Conservation (phyloP, 179 eudicot species). For the Nepenthes alata region DNA sequence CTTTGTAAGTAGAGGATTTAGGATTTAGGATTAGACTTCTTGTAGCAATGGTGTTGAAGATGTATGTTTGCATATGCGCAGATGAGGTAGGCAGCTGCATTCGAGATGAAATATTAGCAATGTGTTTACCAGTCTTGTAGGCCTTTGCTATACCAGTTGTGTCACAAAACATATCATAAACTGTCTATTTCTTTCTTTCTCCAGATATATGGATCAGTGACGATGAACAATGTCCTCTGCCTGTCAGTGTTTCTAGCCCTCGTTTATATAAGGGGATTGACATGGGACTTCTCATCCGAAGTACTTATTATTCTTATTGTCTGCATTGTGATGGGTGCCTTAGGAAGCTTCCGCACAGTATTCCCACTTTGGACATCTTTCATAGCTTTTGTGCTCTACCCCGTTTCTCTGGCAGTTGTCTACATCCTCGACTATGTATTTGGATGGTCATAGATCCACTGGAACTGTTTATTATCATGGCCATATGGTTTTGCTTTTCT, state of each 20-base stretch:
- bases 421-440: conserved; percentile 65
- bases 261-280: conserved; percentile 67
- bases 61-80: too few species aligned
- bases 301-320: conserved; percentile 75
- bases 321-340: conserved; percentile 60
- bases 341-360: conserved; percentile 68
- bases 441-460: conserved; percentile 30
- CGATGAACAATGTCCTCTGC: conserved; percentile 83
- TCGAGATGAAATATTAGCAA: too few species aligned
- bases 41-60: too few species aligned
- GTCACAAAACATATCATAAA: too few species aligned
- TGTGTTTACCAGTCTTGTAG: too few species aligned
- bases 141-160: too few species aligned
- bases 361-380: conserved; percentile 73
- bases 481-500: too few species aligned
- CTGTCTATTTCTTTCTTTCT: conserved; percentile 1
- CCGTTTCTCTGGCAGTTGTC: conserved; percentile 62
- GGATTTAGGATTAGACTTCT: too few species aligned
- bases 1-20: too few species aligned
- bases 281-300: conserved; percentile 92
- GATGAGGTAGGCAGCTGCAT: too few species aligned
- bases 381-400: conserved; percentile 68
- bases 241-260: conserved; percentile 74
- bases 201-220: conserved; percentile 84
- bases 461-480: too few species aligned